Evolutionary conservation across 495 filamentous ascomycete genomes (phyloP).

Genomic region (Amniculicola lignicola): DNA sequence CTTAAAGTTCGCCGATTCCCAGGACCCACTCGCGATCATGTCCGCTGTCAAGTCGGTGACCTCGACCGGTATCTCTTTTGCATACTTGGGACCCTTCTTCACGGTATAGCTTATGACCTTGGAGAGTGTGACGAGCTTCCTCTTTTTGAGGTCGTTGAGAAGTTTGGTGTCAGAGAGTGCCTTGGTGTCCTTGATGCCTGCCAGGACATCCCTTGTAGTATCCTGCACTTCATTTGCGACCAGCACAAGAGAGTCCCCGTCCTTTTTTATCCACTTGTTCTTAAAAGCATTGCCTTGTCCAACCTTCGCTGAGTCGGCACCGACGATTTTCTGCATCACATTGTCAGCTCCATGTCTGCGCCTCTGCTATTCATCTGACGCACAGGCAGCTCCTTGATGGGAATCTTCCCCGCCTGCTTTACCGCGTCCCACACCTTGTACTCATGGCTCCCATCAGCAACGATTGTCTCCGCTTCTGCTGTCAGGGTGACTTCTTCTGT

Average conservation of each 20-base stretch:
- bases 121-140: constrained; percentile 74
- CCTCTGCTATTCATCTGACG: constrained; percentile 19
- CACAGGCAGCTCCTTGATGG: constrained; percentile 72
- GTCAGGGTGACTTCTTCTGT: constrained; percentile 75
- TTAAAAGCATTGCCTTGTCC: constrained; percentile 97
- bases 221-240: constrained; percentile 60
- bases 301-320: constrained; percentile 78
- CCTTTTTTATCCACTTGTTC: constrained; percentile 93
- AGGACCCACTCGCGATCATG: constrained; percentile 76
- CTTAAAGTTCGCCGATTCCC: constrained; percentile 88
- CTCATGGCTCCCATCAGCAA: constrained; percentile 85
- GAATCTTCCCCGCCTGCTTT: constrained; percentile 67
- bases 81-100: constrained; percentile 81
- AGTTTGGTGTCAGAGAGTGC: constrained; percentile 68
- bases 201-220: constrained; percentile 68
- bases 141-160: constrained; percentile 77
- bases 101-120: constrained; percentile 85
- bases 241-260: constrained; percentile 43
- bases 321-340: constrained; percentile 57
- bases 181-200: constrained; percentile 63
- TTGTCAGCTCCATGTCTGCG: constrained; percentile 15
- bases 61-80: constrained; percentile 80
- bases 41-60: constrained; percentile 93
- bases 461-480: constrained; percentile 72
- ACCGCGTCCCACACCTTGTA: constrained; percentile 90